Percentiles rank a stretch among this genome's conserved stretches.
Evolutionary conservation across 768 basidiomycete species (phyloP).

Genomic region (Tylopilus sp.): DNA sequence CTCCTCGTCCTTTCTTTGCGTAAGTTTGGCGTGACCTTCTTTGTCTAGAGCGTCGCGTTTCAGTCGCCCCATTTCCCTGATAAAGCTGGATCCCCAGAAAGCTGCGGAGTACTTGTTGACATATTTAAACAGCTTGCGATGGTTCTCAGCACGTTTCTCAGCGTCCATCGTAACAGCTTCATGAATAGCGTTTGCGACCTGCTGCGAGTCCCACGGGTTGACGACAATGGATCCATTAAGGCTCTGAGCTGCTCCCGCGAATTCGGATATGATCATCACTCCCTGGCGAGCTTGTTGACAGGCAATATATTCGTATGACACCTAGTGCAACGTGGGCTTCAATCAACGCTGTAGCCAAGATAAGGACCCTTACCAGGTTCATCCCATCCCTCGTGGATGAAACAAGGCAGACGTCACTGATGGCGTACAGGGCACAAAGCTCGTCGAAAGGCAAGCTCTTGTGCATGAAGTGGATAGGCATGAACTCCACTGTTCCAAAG

Average conservation of each 20-base stretch:
- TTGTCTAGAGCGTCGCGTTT: constrained; percentile 36
- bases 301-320: constrained; percentile 98
- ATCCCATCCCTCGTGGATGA: constrained; percentile 96
- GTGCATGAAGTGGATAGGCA: constrained; percentile 99
- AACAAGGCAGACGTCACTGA: constrained; percentile 95
- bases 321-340: constrained; percentile 45
- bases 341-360: constrained; percentile 6
- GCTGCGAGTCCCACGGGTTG: constrained; percentile 99
- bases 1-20: constrained; percentile 34
- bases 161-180: constrained; percentile 89
- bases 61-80: constrained; percentile 75
- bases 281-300: constrained; percentile 92
- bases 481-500: constrained; percentile 98
- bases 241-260: constrained; percentile 95
- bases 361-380: constrained; percentile 75
- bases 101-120: constrained; percentile 92
- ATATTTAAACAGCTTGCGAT: constrained; percentile 94
- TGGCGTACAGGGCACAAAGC: constrained; percentile 94
- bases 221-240: constrained; percentile 95
- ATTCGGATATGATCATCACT: constrained; percentile 97
- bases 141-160: constrained; percentile 84
- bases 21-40: constrained; percentile 34
- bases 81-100: constrained; percentile 90
- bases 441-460: constrained; percentile 92
- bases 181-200: constrained; percentile 96